phyloP scores from a whole-genome alignment of 2,329 filamentous ascomycete genomes.

The Neoscytalidium dimidiatum region DNA sequence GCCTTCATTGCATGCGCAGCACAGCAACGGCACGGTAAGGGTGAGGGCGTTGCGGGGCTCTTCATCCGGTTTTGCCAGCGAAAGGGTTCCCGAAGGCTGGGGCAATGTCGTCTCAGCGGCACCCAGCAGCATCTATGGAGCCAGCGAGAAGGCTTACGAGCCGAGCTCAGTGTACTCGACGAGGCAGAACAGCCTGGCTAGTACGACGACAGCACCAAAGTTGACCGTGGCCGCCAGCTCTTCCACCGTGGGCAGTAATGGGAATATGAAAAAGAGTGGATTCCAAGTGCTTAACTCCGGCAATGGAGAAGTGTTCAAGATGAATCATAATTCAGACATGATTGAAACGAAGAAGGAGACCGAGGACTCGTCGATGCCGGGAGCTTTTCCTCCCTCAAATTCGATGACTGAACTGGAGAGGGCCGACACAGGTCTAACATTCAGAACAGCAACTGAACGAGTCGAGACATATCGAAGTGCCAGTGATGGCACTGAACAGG shows the following conservation, averaged over 20 bases:
- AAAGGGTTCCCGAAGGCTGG: constrained; percentile 39
- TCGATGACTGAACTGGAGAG: background rate
- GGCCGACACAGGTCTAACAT: background rate
- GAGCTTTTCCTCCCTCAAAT: background rate
- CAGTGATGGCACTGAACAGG: background rate
- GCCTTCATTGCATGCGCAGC: background rate
- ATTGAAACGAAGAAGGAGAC: background rate
- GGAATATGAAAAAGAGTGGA: background rate
- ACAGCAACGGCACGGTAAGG: background rate
- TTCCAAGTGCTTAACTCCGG: constrained; percentile 4
- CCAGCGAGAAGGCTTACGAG: constrained; percentile 3
- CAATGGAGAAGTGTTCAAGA: background rate
- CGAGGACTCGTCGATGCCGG: background rate
- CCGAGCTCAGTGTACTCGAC: constrained; percentile 42
- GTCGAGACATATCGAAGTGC: background rate
- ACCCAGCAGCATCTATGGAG: background rate
- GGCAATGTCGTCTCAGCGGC: constrained; percentile 30
- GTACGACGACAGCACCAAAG: background rate
- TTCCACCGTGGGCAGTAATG: background rate
- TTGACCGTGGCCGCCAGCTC: background rate
- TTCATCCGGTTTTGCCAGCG: constrained; percentile 9
- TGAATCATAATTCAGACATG: background rate
- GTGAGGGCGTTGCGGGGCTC: background rate
- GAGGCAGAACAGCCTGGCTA: constrained; percentile 35
- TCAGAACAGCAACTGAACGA: background rate